Evolutionary conservation across 2,329 filamentous ascomycete species (phyloP).

Genomic region (Aureobasidium uvarum): DNA sequence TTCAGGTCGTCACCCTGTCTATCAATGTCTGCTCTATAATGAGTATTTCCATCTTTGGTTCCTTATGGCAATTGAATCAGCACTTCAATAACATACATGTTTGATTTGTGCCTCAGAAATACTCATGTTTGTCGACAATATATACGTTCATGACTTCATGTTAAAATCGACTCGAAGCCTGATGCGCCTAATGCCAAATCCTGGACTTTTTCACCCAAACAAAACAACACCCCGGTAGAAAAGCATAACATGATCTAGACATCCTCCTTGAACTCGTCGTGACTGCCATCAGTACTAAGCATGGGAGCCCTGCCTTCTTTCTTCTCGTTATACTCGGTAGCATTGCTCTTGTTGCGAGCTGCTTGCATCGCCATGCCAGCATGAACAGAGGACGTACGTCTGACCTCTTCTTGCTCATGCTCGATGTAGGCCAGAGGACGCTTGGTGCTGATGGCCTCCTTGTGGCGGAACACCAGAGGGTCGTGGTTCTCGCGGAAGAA

Average conservation of each 20-base stretch:
- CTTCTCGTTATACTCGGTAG: conserved; percentile 22
- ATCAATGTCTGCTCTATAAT: neutral
- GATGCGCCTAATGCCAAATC: neutral
- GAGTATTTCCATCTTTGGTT: too few species aligned
- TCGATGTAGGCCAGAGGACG: conserved; percentile 52
- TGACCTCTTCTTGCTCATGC: conserved; percentile 43
- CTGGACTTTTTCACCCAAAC: neutral
- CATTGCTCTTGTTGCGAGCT: conserved; percentile 23
- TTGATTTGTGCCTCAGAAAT: too few species aligned
- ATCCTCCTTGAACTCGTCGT: conserved; percentile 16
- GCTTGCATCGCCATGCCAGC: conserved; percentile 16
- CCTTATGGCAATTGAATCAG: too few species aligned
- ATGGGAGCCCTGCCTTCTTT: neutral
- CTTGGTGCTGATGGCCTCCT: conserved; percentile 48
- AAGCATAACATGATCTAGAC: neutral
- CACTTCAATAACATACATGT: too few species aligned
- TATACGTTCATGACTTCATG: too few species aligned
- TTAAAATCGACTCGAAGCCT: too few species aligned
- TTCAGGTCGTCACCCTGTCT: neutral
- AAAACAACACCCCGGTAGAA: neutral
- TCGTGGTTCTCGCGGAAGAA: conserved; percentile 35
- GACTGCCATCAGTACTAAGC: neutral
- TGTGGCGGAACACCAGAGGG: conserved; percentile 50
- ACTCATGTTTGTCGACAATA: too few species aligned
- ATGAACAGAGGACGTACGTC: conserved; percentile 24